Conservation (phyloP, 2,329 filamentous ascomycete genomes). For the Botrytis aclada region DNA sequence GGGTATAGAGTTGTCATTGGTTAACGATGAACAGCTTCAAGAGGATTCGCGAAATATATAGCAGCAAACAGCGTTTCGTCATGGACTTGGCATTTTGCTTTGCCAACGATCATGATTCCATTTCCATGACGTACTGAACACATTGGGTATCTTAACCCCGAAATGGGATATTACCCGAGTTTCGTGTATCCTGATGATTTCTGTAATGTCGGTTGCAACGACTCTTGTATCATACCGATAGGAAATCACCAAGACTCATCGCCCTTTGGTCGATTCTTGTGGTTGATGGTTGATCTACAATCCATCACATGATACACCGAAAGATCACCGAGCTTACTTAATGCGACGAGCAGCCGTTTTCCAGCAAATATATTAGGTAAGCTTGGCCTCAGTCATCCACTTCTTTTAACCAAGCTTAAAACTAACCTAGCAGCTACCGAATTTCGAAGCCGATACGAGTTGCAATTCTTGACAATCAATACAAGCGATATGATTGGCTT, state of each 20-base stretch:
- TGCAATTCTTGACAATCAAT: constrained; percentile 10
- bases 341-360: neutral
- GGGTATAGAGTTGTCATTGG: neutral
- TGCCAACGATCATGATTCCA: neutral
- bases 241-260: too few relatives aligned
- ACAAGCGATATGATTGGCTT: neutral
- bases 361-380: neutral
- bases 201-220: too few relatives aligned
- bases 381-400: neutral
- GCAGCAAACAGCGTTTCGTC: neutral
- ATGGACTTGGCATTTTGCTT: neutral
- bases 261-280: neutral
- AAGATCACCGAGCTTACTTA: constrained; percentile 5
- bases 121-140: neutral
- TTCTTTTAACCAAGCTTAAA: neutral
- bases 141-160: neutral
- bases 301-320: neutral
- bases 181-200: neutral
- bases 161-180: too few relatives aligned
- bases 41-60: neutral
- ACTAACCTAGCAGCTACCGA: constrained; percentile 19
- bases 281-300: neutral
- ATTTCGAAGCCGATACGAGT: constrained; percentile 17
- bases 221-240: neutral
- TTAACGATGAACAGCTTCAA: neutral